These are phyloP conservation scores for Angomonas desouzai DNA, from an alignment of 208 protist species.

Conservation along the genomic window DNA sequence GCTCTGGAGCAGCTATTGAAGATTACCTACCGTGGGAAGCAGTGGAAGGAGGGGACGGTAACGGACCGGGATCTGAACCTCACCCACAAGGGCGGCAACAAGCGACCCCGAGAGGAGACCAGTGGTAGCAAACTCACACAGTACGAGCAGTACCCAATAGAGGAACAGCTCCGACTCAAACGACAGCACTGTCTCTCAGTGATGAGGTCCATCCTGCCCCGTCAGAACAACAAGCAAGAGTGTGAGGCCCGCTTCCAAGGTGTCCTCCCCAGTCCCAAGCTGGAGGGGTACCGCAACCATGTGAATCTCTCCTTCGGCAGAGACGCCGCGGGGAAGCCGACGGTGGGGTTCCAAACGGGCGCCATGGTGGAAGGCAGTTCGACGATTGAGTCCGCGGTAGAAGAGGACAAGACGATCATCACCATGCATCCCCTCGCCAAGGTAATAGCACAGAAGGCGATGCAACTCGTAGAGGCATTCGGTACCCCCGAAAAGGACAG, in stretches of 20 bases:
- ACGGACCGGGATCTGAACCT: constrained; percentile 56
- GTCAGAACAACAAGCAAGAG: constrained; percentile 28
- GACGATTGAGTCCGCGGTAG: constrained; percentile 49
- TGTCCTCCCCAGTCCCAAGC: constrained; percentile 65
- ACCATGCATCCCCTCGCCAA: constrained; percentile 67
- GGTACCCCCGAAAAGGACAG: constrained; percentile 23
- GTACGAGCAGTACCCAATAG: constrained; percentile 65
- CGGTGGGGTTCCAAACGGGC: constrained; percentile 68
- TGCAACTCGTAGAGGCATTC: constrained; percentile 41
- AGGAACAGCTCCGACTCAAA: constrained; percentile 77
- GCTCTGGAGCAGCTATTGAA: constrained; percentile 38
- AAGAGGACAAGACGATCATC: constrained; percentile 36
- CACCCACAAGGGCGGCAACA: constrained; percentile 72
- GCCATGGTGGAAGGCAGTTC: constrained; percentile 69
- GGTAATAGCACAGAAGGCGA: constrained; percentile 42
- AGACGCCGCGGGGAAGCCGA: constrained; percentile 36
- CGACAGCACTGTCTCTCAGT: constrained; percentile 60
- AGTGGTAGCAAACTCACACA: constrained; percentile 52
- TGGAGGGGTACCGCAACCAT: constrained; percentile 91
- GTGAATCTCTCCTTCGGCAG: constrained; percentile 86
- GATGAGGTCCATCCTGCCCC: constrained; percentile 43
- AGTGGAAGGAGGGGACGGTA: constrained; percentile 55
- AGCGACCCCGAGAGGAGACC: constrained; percentile 43
- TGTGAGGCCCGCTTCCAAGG: constrained; percentile 43
- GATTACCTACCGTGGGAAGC: constrained; percentile 43